Percentiles rank a stretch among this genome's conserved stretches.
Conservation (phyloP, 768 basidiomycete species). For the Hygrophoropsis aurantiaca region DNA sequence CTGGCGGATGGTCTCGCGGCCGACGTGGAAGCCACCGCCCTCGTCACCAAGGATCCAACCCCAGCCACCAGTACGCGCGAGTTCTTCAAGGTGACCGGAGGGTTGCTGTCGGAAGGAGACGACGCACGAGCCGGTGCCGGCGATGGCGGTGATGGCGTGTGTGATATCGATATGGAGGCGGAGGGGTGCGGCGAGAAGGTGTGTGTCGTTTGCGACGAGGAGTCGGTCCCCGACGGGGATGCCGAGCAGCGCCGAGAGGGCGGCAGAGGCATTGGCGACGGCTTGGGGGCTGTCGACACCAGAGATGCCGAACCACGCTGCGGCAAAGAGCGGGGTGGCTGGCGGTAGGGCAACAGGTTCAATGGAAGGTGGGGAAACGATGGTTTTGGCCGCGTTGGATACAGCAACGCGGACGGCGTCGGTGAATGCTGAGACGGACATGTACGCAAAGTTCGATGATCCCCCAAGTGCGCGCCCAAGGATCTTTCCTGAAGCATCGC, state of each 20-base stretch:
- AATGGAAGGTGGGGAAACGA: slow-evolving; percentile 35
- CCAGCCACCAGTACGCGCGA: slow-evolving; percentile 77
- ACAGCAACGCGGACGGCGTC: slow-evolving; percentile 52
- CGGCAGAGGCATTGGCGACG: slow-evolving; percentile 51
- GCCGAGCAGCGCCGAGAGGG: slow-evolving; percentile 55
- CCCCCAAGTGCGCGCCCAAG: slow-evolving; percentile 69
- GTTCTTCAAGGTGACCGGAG: slow-evolving; percentile 48
- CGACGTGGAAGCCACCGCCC: slow-evolving; percentile 80
- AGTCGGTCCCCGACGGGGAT: slow-evolving; percentile 57
- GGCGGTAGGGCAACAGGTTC: slow-evolving; percentile 40
- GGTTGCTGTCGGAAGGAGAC: slow-evolving; percentile 56
- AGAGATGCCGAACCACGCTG: slow-evolving; percentile 83
- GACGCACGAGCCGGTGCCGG: slow-evolving; percentile 79
- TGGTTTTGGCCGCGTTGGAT: slow-evolving; percentile 51
- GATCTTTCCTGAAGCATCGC: slow-evolving; percentile 54
- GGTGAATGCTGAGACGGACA: slow-evolving; percentile 62
- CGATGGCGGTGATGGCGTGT: slow-evolving; percentile 71
- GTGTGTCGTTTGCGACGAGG: slow-evolving; percentile 76
- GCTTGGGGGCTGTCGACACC: slow-evolving; percentile 77
- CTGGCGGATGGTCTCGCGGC: slow-evolving; percentile 71
- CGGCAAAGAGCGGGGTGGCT: slow-evolving; percentile 46
- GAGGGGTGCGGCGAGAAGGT: slow-evolving; percentile 81
- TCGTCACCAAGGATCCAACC: slow-evolving; percentile 86
- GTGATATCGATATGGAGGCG: slow-evolving; percentile 56
- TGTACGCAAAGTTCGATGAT: slow-evolving; percentile 85